A percentile compares a stretch with the other conserved stretches of the same genome.
Conservation (phyloP, 371 early-diverging fungal genomes). For the Mucor saturninus region DNA sequence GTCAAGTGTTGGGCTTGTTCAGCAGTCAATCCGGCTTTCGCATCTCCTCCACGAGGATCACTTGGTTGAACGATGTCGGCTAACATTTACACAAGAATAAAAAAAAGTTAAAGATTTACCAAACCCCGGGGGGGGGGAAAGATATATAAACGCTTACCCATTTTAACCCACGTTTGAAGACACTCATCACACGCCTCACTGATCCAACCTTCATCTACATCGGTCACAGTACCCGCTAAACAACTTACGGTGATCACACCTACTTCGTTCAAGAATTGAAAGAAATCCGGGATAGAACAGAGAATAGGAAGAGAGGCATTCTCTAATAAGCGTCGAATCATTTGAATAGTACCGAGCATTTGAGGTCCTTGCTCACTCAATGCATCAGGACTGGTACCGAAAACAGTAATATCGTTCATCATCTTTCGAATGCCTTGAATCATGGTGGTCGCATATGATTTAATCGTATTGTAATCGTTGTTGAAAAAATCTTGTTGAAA, state of each 20-base stretch:
- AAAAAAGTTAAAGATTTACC: not conserved
- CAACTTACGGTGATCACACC: slow-evolving; percentile 67
- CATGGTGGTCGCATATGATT: slow-evolving; percentile 55
- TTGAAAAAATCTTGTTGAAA: slow-evolving; percentile 69
- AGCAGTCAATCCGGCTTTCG: slow-evolving; percentile 22
- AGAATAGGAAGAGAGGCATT: slow-evolving; percentile 47
- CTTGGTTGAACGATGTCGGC: slow-evolving; percentile 38
- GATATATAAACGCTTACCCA: slow-evolving; percentile 44
- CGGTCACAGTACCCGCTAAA: slow-evolving; percentile 58
- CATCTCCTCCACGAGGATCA: slow-evolving; percentile 25
- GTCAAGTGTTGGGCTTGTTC: slow-evolving; percentile 40
- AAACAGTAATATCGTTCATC: slow-evolving; percentile 43
- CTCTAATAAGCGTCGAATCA: slow-evolving; percentile 52
- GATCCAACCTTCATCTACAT: slow-evolving; percentile 60
- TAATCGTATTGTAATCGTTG: slow-evolving; percentile 40
- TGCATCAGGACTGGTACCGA: slow-evolving; percentile 39
- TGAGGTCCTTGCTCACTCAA: slow-evolving; percentile 49
- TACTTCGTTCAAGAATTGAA: slow-evolving; percentile 65
- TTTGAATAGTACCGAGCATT: slow-evolving; percentile 57
- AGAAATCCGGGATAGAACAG: slow-evolving; percentile 61
- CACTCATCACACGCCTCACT: slow-evolving; percentile 76
- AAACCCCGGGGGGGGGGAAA: not conserved
- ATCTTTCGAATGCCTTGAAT: slow-evolving; percentile 61
- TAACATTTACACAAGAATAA: not conserved
- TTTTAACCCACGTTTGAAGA: slow-evolving; percentile 70